phyloP scores from a whole-genome alignment of 805 yeast genomes.

The Sugiyamaella marilandica region DNA sequence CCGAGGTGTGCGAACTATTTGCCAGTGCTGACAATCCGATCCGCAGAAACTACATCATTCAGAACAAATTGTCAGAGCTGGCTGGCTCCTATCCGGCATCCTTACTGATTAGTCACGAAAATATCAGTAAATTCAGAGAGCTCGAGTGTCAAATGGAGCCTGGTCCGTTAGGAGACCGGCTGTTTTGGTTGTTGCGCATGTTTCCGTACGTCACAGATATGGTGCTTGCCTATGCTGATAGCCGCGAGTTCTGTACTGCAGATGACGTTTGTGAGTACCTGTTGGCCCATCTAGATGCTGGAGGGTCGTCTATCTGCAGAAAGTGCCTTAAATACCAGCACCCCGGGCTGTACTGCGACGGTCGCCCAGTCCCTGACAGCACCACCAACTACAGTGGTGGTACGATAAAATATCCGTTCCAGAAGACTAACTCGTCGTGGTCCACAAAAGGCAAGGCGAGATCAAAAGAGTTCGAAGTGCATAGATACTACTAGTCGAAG shows the following conservation, averaged over 20 bases:
- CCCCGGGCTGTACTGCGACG: neutral
- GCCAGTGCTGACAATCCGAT: slow-evolving; percentile 10
- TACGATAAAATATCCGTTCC: no score
- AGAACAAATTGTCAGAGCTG: neutral
- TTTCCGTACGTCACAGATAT: slow-evolving; percentile 1
- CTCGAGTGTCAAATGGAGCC: slow-evolving; percentile 14
- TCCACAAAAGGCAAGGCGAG: no score
- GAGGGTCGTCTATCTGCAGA: neutral
- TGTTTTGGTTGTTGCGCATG: slow-evolving; percentile 4
- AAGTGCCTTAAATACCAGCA: neutral
- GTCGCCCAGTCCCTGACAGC: no score
- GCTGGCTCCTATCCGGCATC: neutral
- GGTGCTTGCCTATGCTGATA: slow-evolving; percentile 1
- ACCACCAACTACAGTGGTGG: no score
- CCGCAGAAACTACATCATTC: slow-evolving; percentile 4
- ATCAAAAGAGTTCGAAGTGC: no score
- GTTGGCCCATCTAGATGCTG: neutral
- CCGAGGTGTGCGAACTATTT: slow-evolving; percentile 3
- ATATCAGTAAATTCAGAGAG: slow-evolving; percentile 1
- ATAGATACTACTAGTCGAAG: no score
- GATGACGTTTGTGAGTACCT: slow-evolving; percentile 3
- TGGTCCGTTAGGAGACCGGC: slow-evolving; percentile 15
- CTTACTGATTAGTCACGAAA: neutral
- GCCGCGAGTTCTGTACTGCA: neutral
- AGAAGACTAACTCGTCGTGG: no score